These are phyloP conservation scores for Tylopilus orsonianus DNA, from an alignment of 1,284 basidiomycete species.

Conservation along the genomic window DNA sequence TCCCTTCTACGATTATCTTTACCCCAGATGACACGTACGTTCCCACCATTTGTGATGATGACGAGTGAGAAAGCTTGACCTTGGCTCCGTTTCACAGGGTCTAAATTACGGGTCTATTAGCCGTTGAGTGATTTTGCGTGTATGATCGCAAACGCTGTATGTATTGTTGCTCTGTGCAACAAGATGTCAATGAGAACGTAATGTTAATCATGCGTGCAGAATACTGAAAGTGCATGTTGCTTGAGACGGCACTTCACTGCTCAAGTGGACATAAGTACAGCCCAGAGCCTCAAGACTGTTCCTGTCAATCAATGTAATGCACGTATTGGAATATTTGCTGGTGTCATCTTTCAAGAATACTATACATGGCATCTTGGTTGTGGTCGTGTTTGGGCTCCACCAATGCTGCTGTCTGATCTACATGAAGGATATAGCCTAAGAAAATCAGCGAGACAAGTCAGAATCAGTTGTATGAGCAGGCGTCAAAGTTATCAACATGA, in stretches of 20 bases:
- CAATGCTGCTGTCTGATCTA: too few species aligned
- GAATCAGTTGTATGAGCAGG: too few species aligned
- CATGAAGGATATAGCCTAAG: too few species aligned
- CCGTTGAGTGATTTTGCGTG: slow-evolving; percentile 19
- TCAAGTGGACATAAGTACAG: not conserved
- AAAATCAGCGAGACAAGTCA: too few species aligned
- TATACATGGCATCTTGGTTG: too few species aligned
- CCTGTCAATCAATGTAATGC: too few species aligned
- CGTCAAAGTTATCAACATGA: too few species aligned
- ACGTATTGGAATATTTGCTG: too few species aligned
- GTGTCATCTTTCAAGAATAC: too few species aligned
- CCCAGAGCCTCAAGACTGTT: too few species aligned
- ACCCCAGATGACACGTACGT: slow-evolving; percentile 44
- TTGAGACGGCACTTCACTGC: not conserved
- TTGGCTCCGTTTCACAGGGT: slow-evolving; percentile 16
- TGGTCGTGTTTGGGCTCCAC: too few species aligned
- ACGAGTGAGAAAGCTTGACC: not conserved
- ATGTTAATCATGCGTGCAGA: not conserved
- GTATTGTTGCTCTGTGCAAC: slow-evolving; percentile 22
- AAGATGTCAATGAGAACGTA: slow-evolving; percentile 4
- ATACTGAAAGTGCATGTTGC: not conserved
- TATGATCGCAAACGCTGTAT: slow-evolving; percentile 18
- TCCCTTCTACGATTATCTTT: slow-evolving; percentile 2
- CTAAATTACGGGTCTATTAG: slow-evolving; percentile 15
- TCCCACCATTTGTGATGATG: not conserved